Evolutionary conservation across 305 asterid genomes (phyloP).

Genomic region (Fraxinus sp.): DNA sequence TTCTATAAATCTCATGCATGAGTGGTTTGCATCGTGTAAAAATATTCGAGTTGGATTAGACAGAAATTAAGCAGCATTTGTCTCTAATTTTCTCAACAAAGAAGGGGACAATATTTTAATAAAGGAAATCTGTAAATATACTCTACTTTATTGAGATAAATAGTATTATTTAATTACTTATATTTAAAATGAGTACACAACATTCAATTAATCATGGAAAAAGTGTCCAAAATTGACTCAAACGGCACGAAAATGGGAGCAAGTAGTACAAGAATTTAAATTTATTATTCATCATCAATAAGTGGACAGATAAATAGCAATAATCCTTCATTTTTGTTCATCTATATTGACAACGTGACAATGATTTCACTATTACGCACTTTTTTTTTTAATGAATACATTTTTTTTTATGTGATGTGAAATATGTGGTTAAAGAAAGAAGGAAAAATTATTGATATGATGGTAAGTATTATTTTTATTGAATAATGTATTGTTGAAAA

Average conservation of each 20-base stretch:
- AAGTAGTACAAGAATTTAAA: no score
- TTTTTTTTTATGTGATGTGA: no score
- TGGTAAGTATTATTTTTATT: no score
- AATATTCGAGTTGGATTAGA: neutral
- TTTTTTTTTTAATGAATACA: no score
- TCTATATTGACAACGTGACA: no score
- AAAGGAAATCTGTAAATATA: neutral
- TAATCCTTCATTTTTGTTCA: no score
- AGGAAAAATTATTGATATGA: no score
- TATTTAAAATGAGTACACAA: neutral
- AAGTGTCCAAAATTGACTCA: neutral
- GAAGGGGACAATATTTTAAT: neutral
- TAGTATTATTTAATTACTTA: neutral
- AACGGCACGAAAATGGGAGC: neutral
- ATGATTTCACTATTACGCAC: no score
- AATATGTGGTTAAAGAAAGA: no score
- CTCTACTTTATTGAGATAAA: neutral
- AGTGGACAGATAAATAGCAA: no score
- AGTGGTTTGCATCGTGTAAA: neutral
- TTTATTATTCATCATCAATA: no score
- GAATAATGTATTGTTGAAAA: no score
- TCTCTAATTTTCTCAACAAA: neutral
- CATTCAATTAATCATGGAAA: neutral
- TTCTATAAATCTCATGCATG: neutral
- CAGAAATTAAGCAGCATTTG: neutral